Conservation (phyloP, 2,329 filamentous ascomycete genomes). For the Fusarium sp. region DNA sequence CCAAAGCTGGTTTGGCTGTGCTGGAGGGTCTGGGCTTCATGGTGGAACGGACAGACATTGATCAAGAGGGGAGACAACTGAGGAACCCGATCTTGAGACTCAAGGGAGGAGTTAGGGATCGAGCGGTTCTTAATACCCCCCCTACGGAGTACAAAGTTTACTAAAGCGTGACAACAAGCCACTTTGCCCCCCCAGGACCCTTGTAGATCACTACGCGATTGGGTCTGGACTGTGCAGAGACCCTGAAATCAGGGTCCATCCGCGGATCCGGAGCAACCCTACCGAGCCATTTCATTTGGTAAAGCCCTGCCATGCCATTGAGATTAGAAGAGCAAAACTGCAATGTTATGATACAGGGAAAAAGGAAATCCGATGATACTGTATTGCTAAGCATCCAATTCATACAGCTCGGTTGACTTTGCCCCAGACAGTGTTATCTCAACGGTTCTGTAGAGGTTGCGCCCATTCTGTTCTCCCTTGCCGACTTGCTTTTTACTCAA, state of each 20-base stretch:
- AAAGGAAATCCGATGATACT: conserved; percentile 5
- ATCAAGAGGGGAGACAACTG: background rate
- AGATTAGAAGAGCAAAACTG: background rate
- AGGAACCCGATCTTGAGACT: conserved; percentile 4
- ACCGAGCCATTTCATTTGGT: background rate
- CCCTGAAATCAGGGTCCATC: conserved; percentile 30
- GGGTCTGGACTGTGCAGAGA: conserved; percentile 13
- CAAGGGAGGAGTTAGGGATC: conserved; percentile 21
- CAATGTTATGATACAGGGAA: conserved; percentile 5
- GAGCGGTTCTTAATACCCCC: conserved; percentile 25
- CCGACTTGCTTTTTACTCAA: conserved; percentile 3
- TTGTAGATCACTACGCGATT: conserved; percentile 23
- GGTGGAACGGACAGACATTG: background rate
- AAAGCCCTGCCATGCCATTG: too few relatives aligned
- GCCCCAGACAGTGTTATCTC: background rate
- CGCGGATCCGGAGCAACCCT: conserved; percentile 24
- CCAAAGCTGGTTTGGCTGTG: conserved; percentile 4
- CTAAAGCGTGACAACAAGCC: conserved; percentile 4
- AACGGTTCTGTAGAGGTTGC: background rate
- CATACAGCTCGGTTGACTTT: too few relatives aligned
- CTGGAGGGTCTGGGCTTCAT: conserved; percentile 20
- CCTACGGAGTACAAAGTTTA: conserved; percentile 1
- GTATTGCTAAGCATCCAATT: conserved; percentile 1
- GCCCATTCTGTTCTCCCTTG: background rate
- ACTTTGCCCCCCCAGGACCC: conserved; percentile 3